Evolutionary conservation across 306 rosid species (phyloP).

Genomic region (Trichosanthes truncata): DNA sequence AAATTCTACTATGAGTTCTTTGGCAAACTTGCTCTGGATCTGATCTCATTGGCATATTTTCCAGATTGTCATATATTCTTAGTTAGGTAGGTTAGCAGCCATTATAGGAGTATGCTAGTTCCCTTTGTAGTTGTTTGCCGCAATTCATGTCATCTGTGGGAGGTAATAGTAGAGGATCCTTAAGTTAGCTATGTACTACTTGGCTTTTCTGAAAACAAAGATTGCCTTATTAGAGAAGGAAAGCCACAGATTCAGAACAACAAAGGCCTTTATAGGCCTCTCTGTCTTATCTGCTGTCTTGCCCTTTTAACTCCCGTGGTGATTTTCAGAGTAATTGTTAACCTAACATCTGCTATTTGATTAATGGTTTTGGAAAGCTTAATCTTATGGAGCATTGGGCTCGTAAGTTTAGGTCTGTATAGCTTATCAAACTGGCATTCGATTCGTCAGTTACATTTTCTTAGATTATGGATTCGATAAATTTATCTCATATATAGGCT

Average conservation of each 20-base stretch:
- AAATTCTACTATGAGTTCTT: slow-evolving; percentile 4
- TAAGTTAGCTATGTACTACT: slow-evolving; percentile 5
- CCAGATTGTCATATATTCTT: slow-evolving; percentile 10
- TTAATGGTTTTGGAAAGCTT: background rate
- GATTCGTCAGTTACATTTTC: too few species aligned
- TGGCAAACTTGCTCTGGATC: background rate
- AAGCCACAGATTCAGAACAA: slow-evolving; percentile 4
- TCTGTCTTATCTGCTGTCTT: background rate
- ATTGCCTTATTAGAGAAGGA: background rate
- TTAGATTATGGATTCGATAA: background rate
- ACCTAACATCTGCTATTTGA: background rate
- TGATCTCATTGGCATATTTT: background rate
- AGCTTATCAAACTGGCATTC: background rate
- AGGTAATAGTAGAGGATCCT: slow-evolving; percentile 7
- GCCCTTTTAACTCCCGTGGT: background rate
- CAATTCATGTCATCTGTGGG: slow-evolving; percentile 5
- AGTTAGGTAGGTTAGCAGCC: slow-evolving; percentile 8
- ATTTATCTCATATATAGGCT: background rate
- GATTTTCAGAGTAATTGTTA: slow-evolving; percentile 1
- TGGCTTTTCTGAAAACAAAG: slow-evolving; percentile 4
- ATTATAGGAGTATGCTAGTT: slow-evolving; percentile 1
- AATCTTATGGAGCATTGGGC: background rate
- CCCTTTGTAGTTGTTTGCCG: background rate
- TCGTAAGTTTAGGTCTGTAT: background rate
- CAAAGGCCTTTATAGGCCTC: background rate